Evolutionary conservation across 257 asterid genomes (phyloP), one percentile per base, ranked within the genome.

Genomic region (Fraxinus cuspidata): DNA sequence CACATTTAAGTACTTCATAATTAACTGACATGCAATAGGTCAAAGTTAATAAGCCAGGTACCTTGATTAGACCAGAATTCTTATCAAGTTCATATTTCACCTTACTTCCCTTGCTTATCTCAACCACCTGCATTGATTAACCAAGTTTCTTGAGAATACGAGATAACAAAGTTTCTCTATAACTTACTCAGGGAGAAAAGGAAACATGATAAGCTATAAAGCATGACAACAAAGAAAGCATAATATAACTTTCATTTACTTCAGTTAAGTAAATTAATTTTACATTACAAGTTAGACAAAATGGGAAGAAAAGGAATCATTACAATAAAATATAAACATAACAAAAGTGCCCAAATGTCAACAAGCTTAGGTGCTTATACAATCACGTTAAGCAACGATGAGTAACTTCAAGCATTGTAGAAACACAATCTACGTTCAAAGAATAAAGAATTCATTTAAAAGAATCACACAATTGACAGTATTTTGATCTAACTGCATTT

Each of bases 31-130:
- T 51, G 73, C 58, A n/a, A 40, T 66, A 21, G 23, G 10, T 27
- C 38, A 1, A 79, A 77, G 64, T 73, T 32, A 76, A 74, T 66
- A 70, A 27, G 72, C 25, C 13, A 16, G 19, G 27, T 82, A 96
- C 99, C 98, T 92, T 96, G 91, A 96, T 93, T 68, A 96, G 90
- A 83, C 99, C 98, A 84, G 97, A 89, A 63, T 92, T 88, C 87
- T 96, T 96, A 88, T 93, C 99, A 68, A 96, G 94, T 75, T 96
- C 97, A 81, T 96, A 96, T 83, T 96, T 96, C 94, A 96, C 99
- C 90, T 96, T 96, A 80, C 98, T 82, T 79, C 99, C 98, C 89
- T 83, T 93, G 74, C 93, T 84, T 84, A 93, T 96, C 85, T 96
- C 99, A 82, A 96, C 82, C 83, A 96, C 98, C 98, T 96, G 90